These are phyloP conservation scores for Annulohypoxylon bovei DNA, from an alignment of 495 filamentous ascomycete species.

Conservation along the genomic window DNA sequence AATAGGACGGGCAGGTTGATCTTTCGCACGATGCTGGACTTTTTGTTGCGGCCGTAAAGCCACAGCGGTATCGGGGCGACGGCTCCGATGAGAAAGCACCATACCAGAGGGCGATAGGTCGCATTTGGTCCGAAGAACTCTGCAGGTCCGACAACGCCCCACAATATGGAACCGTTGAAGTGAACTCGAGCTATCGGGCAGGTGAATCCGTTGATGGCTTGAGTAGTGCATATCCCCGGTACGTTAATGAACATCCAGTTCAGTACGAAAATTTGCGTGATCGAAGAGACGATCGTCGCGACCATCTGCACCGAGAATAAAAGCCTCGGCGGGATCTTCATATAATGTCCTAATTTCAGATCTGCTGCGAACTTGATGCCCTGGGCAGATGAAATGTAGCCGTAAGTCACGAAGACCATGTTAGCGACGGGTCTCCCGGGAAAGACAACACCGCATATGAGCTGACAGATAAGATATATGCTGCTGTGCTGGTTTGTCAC, in stretches of 20 bases:
- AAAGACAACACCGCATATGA: conserved; percentile 80
- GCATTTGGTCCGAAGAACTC: conserved; percentile 80
- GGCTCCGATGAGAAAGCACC: conserved; percentile 81
- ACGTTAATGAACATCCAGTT: conserved; percentile 91
- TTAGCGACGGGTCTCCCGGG: conserved; percentile 85
- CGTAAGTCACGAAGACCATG: conserved; percentile 90
- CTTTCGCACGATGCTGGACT: conserved; percentile 64
- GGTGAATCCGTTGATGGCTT: conserved; percentile 85
- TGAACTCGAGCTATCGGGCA: conserved; percentile 89
- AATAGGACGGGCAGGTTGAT: conserved; percentile 79
- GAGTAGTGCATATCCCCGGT: conserved; percentile 76
- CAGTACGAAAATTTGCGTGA: conserved; percentile 83
- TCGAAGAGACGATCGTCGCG: conserved; percentile 78
- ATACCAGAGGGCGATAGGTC: conserved; percentile 74
- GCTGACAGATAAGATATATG: conserved; percentile 84
- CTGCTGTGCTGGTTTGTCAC: conserved; percentile 85
- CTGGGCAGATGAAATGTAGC: conserved; percentile 82
- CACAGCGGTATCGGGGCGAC: conserved; percentile 74
- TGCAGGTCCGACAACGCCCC: conserved; percentile 83
- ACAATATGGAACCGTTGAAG: conserved; percentile 89
- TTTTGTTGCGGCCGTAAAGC: conserved; percentile 63
- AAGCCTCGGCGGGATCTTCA: conserved; percentile 88
- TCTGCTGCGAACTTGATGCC: conserved; percentile 88
- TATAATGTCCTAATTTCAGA: conserved; percentile 89
- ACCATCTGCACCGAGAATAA: conserved; percentile 84